Conservation (phyloP, 1,284 basidiomycete genomes). For the Cystobasidium slooffiae region DNA sequence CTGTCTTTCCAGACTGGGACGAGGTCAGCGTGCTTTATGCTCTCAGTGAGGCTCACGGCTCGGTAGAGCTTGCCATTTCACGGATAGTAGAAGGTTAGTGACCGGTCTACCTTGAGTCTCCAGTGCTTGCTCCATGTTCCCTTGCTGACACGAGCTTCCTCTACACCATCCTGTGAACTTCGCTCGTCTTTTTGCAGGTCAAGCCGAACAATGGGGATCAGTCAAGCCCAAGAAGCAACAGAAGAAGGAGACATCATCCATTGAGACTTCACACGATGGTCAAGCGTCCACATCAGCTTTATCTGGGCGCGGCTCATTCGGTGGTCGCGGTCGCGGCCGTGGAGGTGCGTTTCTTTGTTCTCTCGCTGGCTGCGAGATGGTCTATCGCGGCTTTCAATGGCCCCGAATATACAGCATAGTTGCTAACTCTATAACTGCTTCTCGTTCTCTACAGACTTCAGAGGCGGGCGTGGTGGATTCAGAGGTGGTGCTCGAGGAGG, state of each 20-base stretch:
- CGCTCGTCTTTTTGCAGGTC: constrained; percentile 18
- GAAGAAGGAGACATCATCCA: constrained; percentile 19
- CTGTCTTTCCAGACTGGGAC: constrained; percentile 76
- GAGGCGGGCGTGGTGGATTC: constrained; percentile 39
- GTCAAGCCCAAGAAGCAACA: constrained; percentile 39
- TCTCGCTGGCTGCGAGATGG: neutral
- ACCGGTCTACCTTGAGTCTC: neutral
- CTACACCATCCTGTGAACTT: neutral
- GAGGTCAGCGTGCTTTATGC: constrained; percentile 78
- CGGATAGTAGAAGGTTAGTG: constrained; percentile 77
- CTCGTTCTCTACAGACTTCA: constrained; percentile 27
- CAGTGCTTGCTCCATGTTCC: neutral
- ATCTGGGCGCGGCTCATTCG: constrained; percentile 6
- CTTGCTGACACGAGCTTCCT: neutral
- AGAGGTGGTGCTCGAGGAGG: constrained; percentile 34
- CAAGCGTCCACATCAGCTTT: neutral
- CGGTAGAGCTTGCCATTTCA: constrained; percentile 72
- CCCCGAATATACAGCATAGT: neutral
- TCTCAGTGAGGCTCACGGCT: constrained; percentile 73
- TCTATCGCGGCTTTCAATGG: neutral
- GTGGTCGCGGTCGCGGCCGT: constrained; percentile 29
- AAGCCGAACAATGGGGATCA: constrained; percentile 41
- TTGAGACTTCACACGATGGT: constrained; percentile 1
- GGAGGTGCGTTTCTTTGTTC: constrained; percentile 16
- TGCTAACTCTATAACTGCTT: neutral